phyloP scores from a whole-genome alignment of 1,139 yeast species.

The Blastobotrys petasosporus region DNA sequence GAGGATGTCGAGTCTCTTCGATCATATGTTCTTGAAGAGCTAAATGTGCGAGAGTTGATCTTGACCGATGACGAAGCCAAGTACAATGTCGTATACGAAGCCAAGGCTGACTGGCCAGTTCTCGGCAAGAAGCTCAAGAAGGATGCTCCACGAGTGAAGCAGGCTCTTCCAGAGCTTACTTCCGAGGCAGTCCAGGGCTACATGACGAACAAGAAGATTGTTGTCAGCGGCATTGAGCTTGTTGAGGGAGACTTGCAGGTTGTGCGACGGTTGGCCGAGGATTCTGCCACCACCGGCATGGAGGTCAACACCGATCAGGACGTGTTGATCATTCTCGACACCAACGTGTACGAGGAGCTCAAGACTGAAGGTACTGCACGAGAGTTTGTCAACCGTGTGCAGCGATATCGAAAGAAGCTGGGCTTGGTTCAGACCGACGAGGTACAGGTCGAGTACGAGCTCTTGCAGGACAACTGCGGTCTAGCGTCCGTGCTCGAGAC shows the following conservation, averaged over 20 bases:
- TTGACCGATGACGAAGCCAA: constrained; percentile 87
- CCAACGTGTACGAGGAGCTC: constrained; percentile 79
- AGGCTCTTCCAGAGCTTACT: constrained; percentile 75
- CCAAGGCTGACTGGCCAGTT: constrained; percentile 98
- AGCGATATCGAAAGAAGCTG: constrained; percentile 94
- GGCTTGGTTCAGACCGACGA: constrained; percentile 95
- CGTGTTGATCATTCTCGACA: constrained; percentile 83
- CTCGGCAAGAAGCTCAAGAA: constrained; percentile 94
- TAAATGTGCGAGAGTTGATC: constrained; percentile 82
- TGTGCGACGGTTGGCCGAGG: constrained; percentile 77
- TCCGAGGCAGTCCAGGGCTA: constrained; percentile 79
- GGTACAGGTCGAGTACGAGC: constrained; percentile 73
- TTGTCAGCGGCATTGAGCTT: constrained; percentile 84
- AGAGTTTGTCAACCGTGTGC: constrained; percentile 94
- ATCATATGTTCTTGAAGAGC: constrained; percentile 78
- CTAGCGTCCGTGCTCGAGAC: constrained; percentile 57
- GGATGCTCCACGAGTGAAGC: constrained; percentile 91
- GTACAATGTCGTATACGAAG: constrained; percentile 87
- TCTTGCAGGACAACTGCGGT: constrained; percentile 60
- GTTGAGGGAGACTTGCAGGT: constrained; percentile 86
- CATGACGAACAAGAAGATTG: constrained; percentile 64
- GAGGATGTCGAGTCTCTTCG: constrained; percentile 73
- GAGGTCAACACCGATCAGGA: constrained; percentile 86
- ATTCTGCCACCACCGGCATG: constrained; percentile 53
- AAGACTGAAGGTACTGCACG: constrained; percentile 94